Evolutionary conservation across 176 grass and related monocot species (phyloP), one percentile per base, ranked within the genome.

Genomic region (Cocos nucifera): DNA sequence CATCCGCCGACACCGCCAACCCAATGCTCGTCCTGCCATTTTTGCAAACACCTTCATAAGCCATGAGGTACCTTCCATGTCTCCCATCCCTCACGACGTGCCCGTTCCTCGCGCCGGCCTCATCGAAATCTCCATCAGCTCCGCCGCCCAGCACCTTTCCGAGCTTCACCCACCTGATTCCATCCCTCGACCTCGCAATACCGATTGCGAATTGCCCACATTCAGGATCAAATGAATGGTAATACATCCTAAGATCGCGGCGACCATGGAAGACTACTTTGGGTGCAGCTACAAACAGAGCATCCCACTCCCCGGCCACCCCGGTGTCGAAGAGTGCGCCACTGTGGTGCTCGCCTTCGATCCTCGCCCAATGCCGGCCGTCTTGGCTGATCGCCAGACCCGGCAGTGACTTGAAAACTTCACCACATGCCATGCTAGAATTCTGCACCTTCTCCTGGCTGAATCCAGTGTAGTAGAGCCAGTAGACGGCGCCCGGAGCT

Each of bases 201-300:
- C 81, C 84, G 1, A 97, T 68, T 0, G 70, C 76, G 14, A 80
- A 63, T 16, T 70, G 49, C 25, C 78, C 65, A 4, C 77, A 75
- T 69, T 64, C 70, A 69, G 69, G 53, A 19, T 97, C 87, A 64
- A 97, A 82, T 15, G 87, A 83, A 61, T 97, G 81, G 30, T 91
- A 97, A 78, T 97, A 97, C 87, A 97, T 97, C 69, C 93, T 75
- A 65, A 97, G 70, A 50, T 97, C 87, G 56, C 77, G 77, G 25
- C 64, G 79, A 0, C 78, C 81, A 50, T 88, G 93, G 75, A 83
- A 77, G 39, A 97, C 62, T 50, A 91, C 84, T 73, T 88, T 91
- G n/a, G 83, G 80, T 20, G 84, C 65, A 1, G 66, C 76, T 4
- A 80, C 67, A 72, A 73, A 82, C 25, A 69, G 68, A 22, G 81